These are phyloP conservation scores for Oryza longistaminata DNA, from an alignment of 176 grass and related monocot genomes.

Conservation along the genomic window DNA sequence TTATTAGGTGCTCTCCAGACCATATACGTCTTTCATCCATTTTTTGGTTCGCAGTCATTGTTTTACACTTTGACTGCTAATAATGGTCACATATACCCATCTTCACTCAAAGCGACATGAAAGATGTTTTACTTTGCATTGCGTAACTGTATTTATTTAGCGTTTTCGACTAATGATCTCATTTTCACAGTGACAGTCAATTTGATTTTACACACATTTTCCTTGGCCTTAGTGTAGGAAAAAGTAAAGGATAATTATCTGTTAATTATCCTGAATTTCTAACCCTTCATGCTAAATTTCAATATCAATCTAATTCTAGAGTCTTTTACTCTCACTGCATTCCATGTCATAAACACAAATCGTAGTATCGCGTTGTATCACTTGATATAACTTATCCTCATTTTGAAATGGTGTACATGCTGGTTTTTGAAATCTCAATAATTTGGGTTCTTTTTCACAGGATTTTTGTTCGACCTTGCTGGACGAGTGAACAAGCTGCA, in stretches of 20 bases:
- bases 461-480: conserved; percentile 99
- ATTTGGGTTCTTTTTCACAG: conserved; percentile 49
- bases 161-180: conserved; percentile 5
- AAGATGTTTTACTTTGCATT: conserved; percentile 36
- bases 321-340: neutral
- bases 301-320: neutral
- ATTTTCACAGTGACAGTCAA: neutral
- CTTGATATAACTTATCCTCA: neutral
- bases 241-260: conserved; percentile 6
- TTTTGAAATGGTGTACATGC: conserved; percentile 4
- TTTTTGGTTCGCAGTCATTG: too few relatives aligned
- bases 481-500: conserved; percentile 89
- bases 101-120: conserved; percentile 45
- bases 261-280: neutral
- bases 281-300: neutral
- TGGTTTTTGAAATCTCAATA: conserved; percentile 41
- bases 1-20: too few relatives aligned
- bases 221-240: neutral
- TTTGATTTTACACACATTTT: neutral
- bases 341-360: conserved; percentile 12
- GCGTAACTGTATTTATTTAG: neutral
- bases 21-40: too few relatives aligned
- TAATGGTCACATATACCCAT: too few relatives aligned
- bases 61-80: too few relatives aligned
- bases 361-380: neutral